phyloP scores from a whole-genome alignment of 441 rosid genomes.

The Populus hybrid region DNA sequence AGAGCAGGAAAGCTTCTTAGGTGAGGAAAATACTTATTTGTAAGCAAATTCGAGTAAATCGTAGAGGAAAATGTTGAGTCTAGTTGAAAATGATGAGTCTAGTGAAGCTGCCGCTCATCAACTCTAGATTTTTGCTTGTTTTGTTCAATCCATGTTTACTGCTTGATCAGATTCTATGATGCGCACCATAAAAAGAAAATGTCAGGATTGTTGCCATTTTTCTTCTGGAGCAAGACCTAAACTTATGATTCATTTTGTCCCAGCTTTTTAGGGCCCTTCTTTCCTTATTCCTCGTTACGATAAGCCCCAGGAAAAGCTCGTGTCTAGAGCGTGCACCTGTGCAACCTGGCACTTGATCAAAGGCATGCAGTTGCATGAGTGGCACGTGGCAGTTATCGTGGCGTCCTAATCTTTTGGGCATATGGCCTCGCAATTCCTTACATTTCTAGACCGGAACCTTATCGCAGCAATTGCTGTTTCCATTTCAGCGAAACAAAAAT shows the following conservation, averaged over 20 bases:
- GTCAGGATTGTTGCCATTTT: background rate
- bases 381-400: conserved; percentile 10
- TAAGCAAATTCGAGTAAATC: too few relatives aligned
- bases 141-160: background rate
- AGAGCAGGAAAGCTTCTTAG: too few relatives aligned
- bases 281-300: background rate
- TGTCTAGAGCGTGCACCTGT: background rate
- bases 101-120: too few relatives aligned
- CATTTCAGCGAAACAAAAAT: background rate
- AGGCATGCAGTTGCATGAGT: background rate
- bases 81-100: too few relatives aligned
- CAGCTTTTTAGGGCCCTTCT: background rate
- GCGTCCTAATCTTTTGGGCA: background rate
- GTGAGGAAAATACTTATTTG: too few relatives aligned
- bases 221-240: background rate
- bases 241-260: background rate
- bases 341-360: conserved; percentile 1
- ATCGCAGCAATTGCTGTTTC: background rate
- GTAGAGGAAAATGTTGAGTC: too few relatives aligned
- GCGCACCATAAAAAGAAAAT: background rate
- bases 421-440: background rate
- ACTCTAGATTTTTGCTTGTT: too few relatives aligned
- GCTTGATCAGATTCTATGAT: background rate
- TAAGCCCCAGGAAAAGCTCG: background rate
- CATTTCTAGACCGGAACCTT: background rate